These are phyloP conservation scores for Fusarium dimerum DNA, from an alignment of 2,329 filamentous ascomycete genomes.

Conservation along the genomic window DNA sequence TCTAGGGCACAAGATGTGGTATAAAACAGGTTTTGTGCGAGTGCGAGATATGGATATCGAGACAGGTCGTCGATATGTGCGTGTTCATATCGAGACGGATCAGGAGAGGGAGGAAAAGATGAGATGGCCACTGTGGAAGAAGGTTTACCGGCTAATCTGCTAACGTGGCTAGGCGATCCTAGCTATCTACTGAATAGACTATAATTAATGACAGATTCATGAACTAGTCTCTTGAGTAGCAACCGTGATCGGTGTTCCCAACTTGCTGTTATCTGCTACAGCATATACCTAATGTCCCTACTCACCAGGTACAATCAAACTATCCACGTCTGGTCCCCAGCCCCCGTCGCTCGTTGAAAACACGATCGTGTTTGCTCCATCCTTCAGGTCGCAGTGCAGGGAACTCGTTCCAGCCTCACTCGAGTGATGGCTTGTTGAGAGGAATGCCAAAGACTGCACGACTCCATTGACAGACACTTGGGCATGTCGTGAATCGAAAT, in stretches of 20 bases:
- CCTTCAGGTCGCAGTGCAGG: conserved; percentile 49
- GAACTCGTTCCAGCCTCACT: conserved; percentile 44
- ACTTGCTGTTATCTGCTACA: not conserved
- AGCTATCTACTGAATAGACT: too few relatives aligned
- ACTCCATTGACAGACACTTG: conserved; percentile 58
- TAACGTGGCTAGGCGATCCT: conserved; percentile 33
- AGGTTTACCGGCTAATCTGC: conserved; percentile 71
- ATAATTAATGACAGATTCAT: too few relatives aligned
- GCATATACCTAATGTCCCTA: not conserved
- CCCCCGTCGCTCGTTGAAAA: conserved; percentile 43
- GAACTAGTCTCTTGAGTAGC: too few relatives aligned
- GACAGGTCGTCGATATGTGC: conserved; percentile 82
- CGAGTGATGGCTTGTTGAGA: conserved; percentile 46
- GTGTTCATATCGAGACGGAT: conserved; percentile 72
- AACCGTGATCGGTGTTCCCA: too few relatives aligned
- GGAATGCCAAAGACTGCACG: conserved; percentile 52
- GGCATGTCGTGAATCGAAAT: conserved; percentile 52
- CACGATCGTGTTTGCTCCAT: conserved; percentile 50
- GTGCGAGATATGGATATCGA: conserved; percentile 80
- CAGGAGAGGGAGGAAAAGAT: conserved; percentile 77
- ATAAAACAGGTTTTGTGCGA: conserved; percentile 66
- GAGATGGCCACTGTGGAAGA: conserved; percentile 77
- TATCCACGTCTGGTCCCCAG: conserved; percentile 46
- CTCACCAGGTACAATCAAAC: conserved; percentile 51
- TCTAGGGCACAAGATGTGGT: conserved; percentile 73